A percentile compares a stretch with the other conserved stretches of the same genome.
phyloP scores from a whole-genome alignment of 1,284 basidiomycete genomes.

The Ceratobasidium sp. region DNA sequence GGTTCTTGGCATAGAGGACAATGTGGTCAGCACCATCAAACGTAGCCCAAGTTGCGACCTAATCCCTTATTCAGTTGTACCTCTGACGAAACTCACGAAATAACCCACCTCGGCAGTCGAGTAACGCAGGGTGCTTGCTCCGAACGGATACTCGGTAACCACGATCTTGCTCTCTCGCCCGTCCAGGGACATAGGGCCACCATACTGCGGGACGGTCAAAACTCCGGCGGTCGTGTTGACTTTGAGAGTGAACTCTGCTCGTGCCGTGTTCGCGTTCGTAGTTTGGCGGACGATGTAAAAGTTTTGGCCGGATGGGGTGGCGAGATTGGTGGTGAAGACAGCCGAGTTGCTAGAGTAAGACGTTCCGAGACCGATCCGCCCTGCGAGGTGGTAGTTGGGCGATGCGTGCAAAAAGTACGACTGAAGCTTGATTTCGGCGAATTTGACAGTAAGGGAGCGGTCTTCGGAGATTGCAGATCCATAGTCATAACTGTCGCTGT shows the following conservation, averaged over 20 bases:
- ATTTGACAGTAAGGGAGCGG: slow-evolving; percentile 41
- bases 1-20: slow-evolving; percentile 52
- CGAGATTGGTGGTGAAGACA: slow-evolving; percentile 53
- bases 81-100: neutral
- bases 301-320: slow-evolving; percentile 47
- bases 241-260: slow-evolving; percentile 5
- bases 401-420: slow-evolving; percentile 42
- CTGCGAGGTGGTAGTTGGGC: slow-evolving; percentile 41
- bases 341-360: slow-evolving; percentile 25
- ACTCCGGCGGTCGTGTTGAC: slow-evolving; percentile 9
- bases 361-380: slow-evolving; percentile 22
- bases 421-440: slow-evolving; percentile 42
- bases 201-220: neutral
- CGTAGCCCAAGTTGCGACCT: slow-evolving; percentile 53
- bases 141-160: slow-evolving; percentile 36
- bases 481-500: slow-evolving; percentile 30
- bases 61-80: neutral
- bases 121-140: slow-evolving; percentile 25
- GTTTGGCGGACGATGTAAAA: slow-evolving; percentile 26
- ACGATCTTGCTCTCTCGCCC: slow-evolving; percentile 31
- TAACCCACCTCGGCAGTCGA: slow-evolving; percentile 33
- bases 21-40: slow-evolving; percentile 52
- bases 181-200: neutral
- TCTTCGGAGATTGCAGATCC: slow-evolving; percentile 41
- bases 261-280: slow-evolving; percentile 23